phyloP scores from a whole-genome alignment of 2,329 filamentous ascomycete species.

The Xylaria sp. region DNA sequence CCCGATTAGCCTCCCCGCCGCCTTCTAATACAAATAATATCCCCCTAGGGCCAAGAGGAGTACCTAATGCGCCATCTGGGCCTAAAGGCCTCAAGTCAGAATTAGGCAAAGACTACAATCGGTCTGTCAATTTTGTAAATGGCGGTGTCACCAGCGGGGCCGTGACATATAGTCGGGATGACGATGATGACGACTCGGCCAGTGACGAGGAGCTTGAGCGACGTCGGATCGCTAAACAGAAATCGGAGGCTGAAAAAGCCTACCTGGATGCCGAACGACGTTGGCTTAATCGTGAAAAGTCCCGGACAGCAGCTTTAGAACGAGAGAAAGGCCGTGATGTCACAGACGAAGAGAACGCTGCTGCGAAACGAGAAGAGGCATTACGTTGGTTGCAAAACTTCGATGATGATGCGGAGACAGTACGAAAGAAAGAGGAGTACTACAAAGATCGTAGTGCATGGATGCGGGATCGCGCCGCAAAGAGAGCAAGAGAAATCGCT shows the following conservation, averaged over 20 bases:
- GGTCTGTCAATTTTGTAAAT: conserved; percentile 78
- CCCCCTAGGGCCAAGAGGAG: conserved; percentile 73
- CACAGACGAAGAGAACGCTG: conserved; percentile 70
- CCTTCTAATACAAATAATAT: conserved; percentile 70
- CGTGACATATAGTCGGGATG: conserved; percentile 67
- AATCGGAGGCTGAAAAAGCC: conserved; percentile 76
- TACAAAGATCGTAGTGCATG: conserved; percentile 86
- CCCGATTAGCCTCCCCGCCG: conserved; percentile 74
- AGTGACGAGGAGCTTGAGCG: conserved; percentile 85
- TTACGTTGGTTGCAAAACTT: conserved; percentile 77
- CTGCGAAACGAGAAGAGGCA: conserved; percentile 69
- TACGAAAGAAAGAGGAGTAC: conserved; percentile 76
- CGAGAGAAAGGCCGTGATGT: conserved; percentile 82
- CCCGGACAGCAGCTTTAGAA: conserved; percentile 81
- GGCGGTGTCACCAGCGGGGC: conserved; percentile 70
- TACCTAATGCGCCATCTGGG: conserved; percentile 76
- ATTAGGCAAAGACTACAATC: conserved; percentile 55
- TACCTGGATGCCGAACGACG: conserved; percentile 86
- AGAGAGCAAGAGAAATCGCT: conserved; percentile 74
- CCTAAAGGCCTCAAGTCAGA: conserved; percentile 62
- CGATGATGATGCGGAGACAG: conserved; percentile 85
- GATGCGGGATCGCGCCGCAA: conserved; percentile 78
- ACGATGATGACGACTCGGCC: conserved; percentile 87
- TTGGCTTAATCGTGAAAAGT: conserved; percentile 88
- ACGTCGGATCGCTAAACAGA: conserved; percentile 71